phyloP scores from a whole-genome alignment of 2,329 filamentous ascomycete genomes.

The Apiospora marii region DNA sequence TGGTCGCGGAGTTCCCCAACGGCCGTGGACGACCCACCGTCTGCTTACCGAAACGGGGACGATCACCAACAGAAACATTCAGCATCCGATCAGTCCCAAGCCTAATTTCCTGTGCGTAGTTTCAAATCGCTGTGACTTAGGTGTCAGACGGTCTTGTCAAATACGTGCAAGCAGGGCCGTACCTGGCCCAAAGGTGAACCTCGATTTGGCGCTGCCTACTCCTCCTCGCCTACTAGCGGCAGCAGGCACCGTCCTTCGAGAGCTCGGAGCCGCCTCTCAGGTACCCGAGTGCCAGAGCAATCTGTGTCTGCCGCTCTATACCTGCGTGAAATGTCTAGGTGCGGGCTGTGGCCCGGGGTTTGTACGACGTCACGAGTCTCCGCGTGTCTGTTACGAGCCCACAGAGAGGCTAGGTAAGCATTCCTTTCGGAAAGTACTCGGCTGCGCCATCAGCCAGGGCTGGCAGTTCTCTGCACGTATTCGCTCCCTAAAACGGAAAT shows the following conservation, averaged over 20 bases:
- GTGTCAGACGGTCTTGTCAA: constrained; percentile 5
- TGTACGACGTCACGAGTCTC: constrained; percentile 16
- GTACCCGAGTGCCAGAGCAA: neutral
- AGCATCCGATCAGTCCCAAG: constrained; percentile 7
- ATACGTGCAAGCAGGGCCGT: constrained; percentile 14
- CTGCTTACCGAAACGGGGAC: constrained; percentile 28
- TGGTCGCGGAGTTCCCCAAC: constrained; percentile 45
- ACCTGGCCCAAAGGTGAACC: constrained; percentile 1
- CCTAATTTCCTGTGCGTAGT: constrained; percentile 18
- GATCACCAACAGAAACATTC: constrained; percentile 35
- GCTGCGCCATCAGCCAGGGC: constrained; percentile 14
- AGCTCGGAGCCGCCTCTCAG: constrained; percentile 5
- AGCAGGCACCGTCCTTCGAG: neutral
- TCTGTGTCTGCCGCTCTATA: neutral
- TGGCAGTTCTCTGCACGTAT: constrained; percentile 15
- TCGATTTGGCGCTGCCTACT: neutral
- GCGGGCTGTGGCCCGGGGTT: constrained; percentile 8
- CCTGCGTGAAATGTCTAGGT: constrained; percentile 9
- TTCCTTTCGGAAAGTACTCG: neutral
- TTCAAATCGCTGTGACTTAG: constrained; percentile 16
- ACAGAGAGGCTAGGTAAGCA: neutral
- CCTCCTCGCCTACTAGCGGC: neutral
- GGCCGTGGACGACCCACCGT: constrained; percentile 34
- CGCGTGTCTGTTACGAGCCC: constrained; percentile 10
- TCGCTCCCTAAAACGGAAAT: constrained; percentile 45